phyloP scores from a whole-genome alignment of 2,329 filamentous ascomycete genomes.

The Sporothrix globosa region DNA sequence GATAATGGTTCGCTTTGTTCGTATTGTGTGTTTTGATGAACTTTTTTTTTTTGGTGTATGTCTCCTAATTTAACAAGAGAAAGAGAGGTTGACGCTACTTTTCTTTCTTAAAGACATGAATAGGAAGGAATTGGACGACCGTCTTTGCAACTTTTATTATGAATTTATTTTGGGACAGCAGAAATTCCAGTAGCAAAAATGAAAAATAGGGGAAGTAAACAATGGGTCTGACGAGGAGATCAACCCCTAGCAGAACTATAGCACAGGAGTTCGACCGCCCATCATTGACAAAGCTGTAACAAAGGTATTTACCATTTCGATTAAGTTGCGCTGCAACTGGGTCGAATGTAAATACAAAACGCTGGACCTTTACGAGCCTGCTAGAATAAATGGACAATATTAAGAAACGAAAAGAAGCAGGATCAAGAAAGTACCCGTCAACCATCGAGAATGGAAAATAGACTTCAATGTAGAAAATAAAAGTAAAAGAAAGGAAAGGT shows the following conservation, averaged over 20 bases:
- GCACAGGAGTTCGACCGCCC: no score
- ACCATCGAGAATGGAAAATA: no score
- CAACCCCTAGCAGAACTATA: not conserved
- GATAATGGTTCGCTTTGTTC: not conserved
- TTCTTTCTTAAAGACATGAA: no score
- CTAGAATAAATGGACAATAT: slow-evolving; percentile 17
- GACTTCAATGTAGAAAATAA: no score
- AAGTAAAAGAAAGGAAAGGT: slow-evolving; percentile 1
- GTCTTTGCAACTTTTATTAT: no score
- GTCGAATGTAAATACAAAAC: not conserved
- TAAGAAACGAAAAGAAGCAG: not conserved
- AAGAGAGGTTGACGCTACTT: no score
- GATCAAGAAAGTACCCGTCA: not conserved
- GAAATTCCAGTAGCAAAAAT: no score
- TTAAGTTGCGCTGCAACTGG: not conserved
- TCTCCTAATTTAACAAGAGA: no score
- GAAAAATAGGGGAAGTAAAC: slow-evolving; percentile 8
- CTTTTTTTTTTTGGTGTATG: not conserved
- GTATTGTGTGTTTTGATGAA: not conserved
- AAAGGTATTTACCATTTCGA: not conserved
- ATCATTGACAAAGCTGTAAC: not conserved
- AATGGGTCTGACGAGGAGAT: not conserved
- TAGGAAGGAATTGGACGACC: no score
- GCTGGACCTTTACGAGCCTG: not conserved
- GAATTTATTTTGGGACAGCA: no score